A percentile compares a stretch with the other conserved stretches of the same genome.
Conservation (phyloP, 345 rosid species). For the Salix dunnii region DNA sequence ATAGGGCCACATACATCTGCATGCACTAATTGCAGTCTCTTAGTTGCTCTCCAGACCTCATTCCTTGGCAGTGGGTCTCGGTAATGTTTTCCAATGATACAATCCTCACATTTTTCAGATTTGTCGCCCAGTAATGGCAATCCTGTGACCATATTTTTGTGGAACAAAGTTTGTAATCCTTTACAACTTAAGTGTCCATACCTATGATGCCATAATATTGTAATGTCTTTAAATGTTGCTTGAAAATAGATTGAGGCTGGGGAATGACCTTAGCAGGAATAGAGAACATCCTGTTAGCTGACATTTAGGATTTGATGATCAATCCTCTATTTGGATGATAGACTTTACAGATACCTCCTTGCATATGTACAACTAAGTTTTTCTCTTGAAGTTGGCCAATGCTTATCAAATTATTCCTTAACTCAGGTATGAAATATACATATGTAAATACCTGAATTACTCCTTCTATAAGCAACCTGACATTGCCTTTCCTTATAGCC, state of each 20-base stretch:
- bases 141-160: conserved; percentile 1
- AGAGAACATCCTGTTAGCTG: not conserved
- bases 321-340: not conserved
- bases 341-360: not conserved
- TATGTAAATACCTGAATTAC: not conserved
- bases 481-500: not conserved
- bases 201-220: no score
- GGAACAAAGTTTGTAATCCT: not conserved
- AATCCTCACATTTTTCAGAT: not conserved
- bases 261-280: no score
- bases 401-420: not conserved
- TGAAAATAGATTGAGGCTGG: not conserved
- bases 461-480: not conserved
- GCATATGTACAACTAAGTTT: not conserved
- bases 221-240: not conserved
- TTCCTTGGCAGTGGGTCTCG: not conserved
- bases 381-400: not conserved
- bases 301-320: not conserved
- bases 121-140: not conserved
- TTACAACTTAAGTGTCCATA: not conserved
- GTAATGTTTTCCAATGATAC: not conserved
- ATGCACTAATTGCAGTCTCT: not conserved
- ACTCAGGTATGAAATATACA: not conserved
- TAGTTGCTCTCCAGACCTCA: not conserved
- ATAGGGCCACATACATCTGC: not conserved